Evolutionary conservation across 495 filamentous ascomycete species (phyloP).

Genomic region (Neurospora sp.): DNA sequence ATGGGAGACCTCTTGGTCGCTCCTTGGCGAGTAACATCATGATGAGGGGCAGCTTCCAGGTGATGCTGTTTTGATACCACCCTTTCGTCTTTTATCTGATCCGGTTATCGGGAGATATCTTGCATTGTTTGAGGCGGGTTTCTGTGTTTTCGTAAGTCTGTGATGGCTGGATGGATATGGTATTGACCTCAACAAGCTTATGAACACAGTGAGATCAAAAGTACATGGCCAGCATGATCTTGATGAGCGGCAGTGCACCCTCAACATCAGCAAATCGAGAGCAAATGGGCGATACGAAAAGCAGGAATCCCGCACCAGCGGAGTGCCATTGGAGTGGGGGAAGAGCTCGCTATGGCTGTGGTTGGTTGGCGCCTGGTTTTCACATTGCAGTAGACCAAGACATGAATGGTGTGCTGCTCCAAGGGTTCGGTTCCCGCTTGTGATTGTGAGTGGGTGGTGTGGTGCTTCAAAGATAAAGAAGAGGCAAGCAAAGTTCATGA

Average conservation of each 20-base stretch:
- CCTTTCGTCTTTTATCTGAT: background rate
- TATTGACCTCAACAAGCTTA: background rate
- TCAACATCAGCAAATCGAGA: background rate
- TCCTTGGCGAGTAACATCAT: background rate
- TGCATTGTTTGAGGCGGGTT: no score
- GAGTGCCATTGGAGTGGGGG: background rate
- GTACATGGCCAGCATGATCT: background rate
- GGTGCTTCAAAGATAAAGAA: background rate
- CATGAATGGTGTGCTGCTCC: background rate
- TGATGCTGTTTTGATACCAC: background rate
- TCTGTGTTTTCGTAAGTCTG: no score
- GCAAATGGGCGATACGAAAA: background rate
- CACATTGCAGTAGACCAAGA: background rate
- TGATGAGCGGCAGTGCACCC: background rate
- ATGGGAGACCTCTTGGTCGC: background rate
- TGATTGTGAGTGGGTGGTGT: background rate
- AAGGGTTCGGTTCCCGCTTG: background rate
- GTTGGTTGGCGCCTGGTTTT: background rate
- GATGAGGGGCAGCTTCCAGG: background rate
- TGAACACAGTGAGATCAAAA: background rate
- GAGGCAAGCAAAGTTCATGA: background rate
- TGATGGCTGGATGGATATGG: no score
- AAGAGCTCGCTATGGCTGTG: background rate
- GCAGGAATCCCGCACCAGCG: background rate
- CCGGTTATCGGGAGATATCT: background rate